Conservation (phyloP, 2,329 filamentous ascomycete species). For the Fusarium sp. region DNA sequence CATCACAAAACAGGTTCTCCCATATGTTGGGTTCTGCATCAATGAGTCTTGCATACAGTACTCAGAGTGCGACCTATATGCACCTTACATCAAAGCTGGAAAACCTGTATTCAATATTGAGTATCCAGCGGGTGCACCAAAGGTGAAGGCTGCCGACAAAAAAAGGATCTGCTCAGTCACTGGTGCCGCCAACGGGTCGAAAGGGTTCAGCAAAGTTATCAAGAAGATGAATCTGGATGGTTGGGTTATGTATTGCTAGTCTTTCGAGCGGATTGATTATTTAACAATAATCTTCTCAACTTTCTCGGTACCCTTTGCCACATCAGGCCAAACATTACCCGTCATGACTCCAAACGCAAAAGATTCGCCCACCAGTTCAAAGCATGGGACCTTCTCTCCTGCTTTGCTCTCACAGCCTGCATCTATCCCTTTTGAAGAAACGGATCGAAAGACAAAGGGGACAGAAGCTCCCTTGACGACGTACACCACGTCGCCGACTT, state of each 20-base stretch:
- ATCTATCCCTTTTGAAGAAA: background rate
- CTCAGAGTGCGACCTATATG: conserved; percentile 68
- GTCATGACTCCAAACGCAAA: background rate
- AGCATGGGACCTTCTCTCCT: background rate
- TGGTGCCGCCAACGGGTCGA: conserved; percentile 54
- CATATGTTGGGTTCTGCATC: conserved; percentile 72
- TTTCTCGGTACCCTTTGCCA: background rate
- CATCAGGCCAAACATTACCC: background rate
- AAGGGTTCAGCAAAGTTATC: conserved; percentile 71
- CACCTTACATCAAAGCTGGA: conserved; percentile 66
- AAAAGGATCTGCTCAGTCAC: conserved; percentile 56
- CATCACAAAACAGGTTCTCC: conserved; percentile 63
- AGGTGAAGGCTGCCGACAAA: conserved; percentile 49
- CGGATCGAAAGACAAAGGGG: background rate
- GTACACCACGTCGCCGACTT: background rate
- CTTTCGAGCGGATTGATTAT: background rate
- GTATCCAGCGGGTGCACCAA: conserved; percentile 67
- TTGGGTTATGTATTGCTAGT: conserved; percentile 68
- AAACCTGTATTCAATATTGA: conserved; percentile 82
- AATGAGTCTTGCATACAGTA: conserved; percentile 77
- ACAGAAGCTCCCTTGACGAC: background rate
- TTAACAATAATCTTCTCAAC: background rate
- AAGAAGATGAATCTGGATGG: conserved; percentile 74
- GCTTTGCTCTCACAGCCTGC: background rate
- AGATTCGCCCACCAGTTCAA: background rate